Conservation (phyloP, 306 rosid genomes). For the Cicer yamashitae region DNA sequence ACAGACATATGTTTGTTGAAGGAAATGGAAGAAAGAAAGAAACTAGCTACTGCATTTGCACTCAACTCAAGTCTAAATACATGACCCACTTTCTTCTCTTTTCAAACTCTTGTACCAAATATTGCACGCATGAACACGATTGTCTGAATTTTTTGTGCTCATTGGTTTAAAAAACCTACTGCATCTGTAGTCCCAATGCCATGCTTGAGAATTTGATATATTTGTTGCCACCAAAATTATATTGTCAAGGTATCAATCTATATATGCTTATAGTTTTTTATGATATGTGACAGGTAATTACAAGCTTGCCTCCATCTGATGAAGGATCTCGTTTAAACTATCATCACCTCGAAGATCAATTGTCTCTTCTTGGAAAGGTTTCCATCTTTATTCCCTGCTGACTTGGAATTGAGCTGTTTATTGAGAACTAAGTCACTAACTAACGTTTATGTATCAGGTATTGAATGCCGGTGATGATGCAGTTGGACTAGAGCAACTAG, state of each 20-base stretch:
- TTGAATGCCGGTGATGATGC: constrained; percentile 89
- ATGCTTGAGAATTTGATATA: constrained; percentile 36
- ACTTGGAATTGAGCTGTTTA: constrained; percentile 25
- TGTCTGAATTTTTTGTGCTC: constrained; percentile 22
- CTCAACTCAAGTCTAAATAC: constrained; percentile 6
- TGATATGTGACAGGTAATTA: constrained; percentile 73
- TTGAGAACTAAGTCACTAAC: constrained; percentile 43
- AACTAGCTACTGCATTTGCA: constrained; percentile 34
- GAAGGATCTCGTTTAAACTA: constrained; percentile 77
- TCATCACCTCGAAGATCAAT: constrained; percentile 75
- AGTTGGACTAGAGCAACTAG: constrained; percentile 89
- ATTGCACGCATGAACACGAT: constrained; percentile 14
- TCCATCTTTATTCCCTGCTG: constrained; percentile 31
- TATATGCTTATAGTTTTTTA: constrained; percentile 16
- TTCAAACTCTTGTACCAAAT: not conserved
- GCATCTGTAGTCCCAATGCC: not conserved
- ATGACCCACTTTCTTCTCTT: not conserved
- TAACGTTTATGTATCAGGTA: constrained; percentile 58
- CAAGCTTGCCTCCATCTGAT: constrained; percentile 94
- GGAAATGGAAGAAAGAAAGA: constrained; percentile 32
- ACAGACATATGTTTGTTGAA: constrained; percentile 1
- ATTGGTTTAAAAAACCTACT: constrained; percentile 22
- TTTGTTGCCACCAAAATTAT: constrained; percentile 24
- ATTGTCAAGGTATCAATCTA: constrained; percentile 23
- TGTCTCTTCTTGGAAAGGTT: constrained; percentile 89